phyloP scores from a whole-genome alignment of 352 stramenopile species.

The Globisporangium spiculum region DNA sequence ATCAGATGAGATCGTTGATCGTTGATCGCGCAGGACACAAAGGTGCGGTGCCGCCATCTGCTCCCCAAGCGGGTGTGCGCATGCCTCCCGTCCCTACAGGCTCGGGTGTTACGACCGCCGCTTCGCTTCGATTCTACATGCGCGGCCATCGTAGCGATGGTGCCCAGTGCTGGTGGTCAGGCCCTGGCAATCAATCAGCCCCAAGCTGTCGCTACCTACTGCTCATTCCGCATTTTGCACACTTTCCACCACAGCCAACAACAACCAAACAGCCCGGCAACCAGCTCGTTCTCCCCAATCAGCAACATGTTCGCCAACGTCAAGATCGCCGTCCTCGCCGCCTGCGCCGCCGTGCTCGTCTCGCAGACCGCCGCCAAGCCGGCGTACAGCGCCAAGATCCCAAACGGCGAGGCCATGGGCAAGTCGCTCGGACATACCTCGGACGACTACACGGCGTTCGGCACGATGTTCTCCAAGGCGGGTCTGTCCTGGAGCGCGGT shows the following conservation, averaged over 20 bases:
- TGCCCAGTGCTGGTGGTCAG: neutral
- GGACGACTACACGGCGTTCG: conserved; percentile 45
- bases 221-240: conserved; percentile 16
- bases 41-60: conserved; percentile 18
- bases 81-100: neutral
- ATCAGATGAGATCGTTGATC: neutral
- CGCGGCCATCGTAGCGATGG: neutral
- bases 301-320: conserved; percentile 12
- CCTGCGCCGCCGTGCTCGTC: conserved; percentile 5
- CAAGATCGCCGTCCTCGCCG: conserved; percentile 11
- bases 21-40: neutral
- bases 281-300: neutral
- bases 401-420: conserved; percentile 43
- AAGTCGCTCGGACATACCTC: conserved; percentile 35
- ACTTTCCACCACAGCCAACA: neutral
- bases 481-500: conserved; percentile 34
- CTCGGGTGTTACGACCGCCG: neutral
- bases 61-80: neutral
- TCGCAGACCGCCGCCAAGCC: conserved; percentile 5
- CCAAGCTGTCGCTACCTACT: neutral
- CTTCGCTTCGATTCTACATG: conserved; percentile 7
- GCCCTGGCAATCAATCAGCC: neutral
- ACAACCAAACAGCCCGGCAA: neutral
- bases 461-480: conserved; percentile 37
- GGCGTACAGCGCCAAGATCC: conserved; percentile 27